Percentiles rank a stretch among this genome's conserved stretches.
Conservation (phyloP, 192 early-diverging fungal species). For the Gaertneriomyces sp. region DNA sequence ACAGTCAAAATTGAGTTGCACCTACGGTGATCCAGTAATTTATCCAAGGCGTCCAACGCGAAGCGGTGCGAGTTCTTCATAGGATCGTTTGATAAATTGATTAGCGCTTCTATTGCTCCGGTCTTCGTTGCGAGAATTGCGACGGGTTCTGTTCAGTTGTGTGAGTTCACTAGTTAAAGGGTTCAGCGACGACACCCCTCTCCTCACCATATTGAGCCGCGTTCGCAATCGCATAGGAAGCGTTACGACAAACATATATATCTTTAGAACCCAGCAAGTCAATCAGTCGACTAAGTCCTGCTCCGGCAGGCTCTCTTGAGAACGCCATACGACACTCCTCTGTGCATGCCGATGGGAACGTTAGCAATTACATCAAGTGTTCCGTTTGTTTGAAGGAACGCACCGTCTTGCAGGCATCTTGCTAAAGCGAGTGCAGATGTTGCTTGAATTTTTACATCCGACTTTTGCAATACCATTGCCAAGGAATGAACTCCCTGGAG, state of each 20-base stretch:
- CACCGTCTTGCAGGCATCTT: constrained; percentile 35
- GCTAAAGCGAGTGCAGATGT: constrained; percentile 27
- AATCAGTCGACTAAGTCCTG: constrained; percentile 35
- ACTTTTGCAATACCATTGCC: constrained; percentile 27
- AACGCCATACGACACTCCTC: constrained; percentile 36
- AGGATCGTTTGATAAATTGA: constrained; percentile 40
- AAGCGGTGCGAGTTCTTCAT: constrained; percentile 44
- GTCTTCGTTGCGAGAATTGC: constrained; percentile 43
- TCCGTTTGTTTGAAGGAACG: not conserved
- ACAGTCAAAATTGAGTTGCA: not conserved
- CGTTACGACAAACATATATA: constrained; percentile 46
- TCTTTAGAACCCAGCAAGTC: constrained; percentile 43
- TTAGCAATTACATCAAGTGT: not conserved
- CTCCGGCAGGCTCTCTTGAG: constrained; percentile 31
- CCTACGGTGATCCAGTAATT: constrained; percentile 53
- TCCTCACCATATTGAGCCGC: constrained; percentile 41
- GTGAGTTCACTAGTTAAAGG: too few species aligned
- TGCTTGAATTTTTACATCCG: constrained; percentile 24
- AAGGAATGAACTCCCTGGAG: constrained; percentile 25
- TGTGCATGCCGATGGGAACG: constrained; percentile 2
- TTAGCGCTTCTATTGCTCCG: constrained; percentile 49
- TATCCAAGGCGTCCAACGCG: constrained; percentile 53
- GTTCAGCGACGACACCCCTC: not conserved
- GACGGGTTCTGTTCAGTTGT: constrained; percentile 31
- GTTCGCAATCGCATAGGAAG: constrained; percentile 48